Base-by-base conservation (phyloP, 176 grass and related monocot genomes). In the Carex pumila region DNA sequence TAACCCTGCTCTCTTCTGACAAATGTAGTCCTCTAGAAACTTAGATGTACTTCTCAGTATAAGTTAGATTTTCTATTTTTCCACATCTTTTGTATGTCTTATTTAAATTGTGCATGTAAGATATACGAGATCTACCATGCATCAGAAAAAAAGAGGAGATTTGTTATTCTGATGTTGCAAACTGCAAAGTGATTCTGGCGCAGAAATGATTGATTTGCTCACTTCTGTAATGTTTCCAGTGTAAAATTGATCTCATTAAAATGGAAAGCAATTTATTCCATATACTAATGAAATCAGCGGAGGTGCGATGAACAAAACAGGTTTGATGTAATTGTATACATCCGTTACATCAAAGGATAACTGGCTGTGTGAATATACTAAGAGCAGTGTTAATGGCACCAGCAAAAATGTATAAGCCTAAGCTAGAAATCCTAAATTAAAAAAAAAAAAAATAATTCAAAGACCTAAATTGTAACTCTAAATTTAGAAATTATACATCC, bases 1-100 rank as follows among this genome's bases (percentile, higher is more conserved):
- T 17, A 98, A 94, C 84, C 92, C 84, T 82, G 83, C 70, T 63
- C 95, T 86, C 19, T 89, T 89, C 83, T 94, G 86, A 93, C 47
- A 30, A 17, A 58, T 59, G 55, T 10, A 79, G 69, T 22, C 69
- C 41, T 65, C 13, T 49, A 69, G 32, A 39, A 29, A 39, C 39
- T 69, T 22, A 49, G 37, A 72, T 21, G 31, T 15, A 67, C 65
- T 36, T 7, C 4, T 3, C 19, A 25, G 18, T 62, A 29, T 21
- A 19, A 71, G 68, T 47, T 71, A 49, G 39, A 47, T 45, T 12
- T 71, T 19, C 39, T 69, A 18, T 39, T 39, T 69, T 15, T 15
- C 31, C 15, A 47, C 3, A 3, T 4, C 12, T 47, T 47, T 45
- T 71, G 6, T 66, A 47, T 71, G 22, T 71, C 68, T 18, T 45